These are phyloP conservation scores for Trichophyton mentagrophytes DNA, from an alignment of 2,329 filamentous ascomycete genomes.

Conservation along the genomic window DNA sequence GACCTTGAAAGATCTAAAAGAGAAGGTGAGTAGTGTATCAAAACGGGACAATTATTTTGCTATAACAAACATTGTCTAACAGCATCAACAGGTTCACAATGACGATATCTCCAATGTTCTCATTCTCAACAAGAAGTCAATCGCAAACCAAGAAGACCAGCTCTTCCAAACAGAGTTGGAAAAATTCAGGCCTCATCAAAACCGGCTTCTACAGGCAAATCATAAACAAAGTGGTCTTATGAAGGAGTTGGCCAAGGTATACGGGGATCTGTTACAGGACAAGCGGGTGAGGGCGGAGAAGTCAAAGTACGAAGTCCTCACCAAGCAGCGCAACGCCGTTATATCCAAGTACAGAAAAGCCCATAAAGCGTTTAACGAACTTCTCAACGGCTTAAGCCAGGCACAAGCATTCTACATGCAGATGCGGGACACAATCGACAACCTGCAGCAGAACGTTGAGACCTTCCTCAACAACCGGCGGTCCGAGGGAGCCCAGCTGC, in stretches of 20 bases:
- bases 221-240: constrained; percentile 90
- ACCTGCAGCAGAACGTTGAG: constrained; percentile 88
- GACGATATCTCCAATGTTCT: constrained; percentile 97
- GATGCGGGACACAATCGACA: constrained; percentile 90
- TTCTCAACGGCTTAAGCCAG: constrained; percentile 71
- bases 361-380: constrained; percentile 83
- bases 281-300: constrained; percentile 88
- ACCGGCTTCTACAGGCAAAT: constrained; percentile 76
- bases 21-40: constrained; percentile 53
- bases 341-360: constrained; percentile 80
- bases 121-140: constrained; percentile 94
- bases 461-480: constrained; percentile 91
- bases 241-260: constrained; percentile 82
- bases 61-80: neutral
- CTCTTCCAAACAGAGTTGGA: constrained; percentile 94
- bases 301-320: constrained; percentile 83
- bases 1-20: constrained; percentile 90
- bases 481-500: constrained; percentile 77
- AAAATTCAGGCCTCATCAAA: constrained; percentile 90
- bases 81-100: constrained; percentile 59
- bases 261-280: constrained; percentile 80
- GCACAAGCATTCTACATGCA: constrained; percentile 90
- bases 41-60: neutral
- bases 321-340: constrained; percentile 66
- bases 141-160: constrained; percentile 80